phyloP scores from a whole-genome alignment of 805 yeast genomes.

The Saturnispora saitoi region DNA sequence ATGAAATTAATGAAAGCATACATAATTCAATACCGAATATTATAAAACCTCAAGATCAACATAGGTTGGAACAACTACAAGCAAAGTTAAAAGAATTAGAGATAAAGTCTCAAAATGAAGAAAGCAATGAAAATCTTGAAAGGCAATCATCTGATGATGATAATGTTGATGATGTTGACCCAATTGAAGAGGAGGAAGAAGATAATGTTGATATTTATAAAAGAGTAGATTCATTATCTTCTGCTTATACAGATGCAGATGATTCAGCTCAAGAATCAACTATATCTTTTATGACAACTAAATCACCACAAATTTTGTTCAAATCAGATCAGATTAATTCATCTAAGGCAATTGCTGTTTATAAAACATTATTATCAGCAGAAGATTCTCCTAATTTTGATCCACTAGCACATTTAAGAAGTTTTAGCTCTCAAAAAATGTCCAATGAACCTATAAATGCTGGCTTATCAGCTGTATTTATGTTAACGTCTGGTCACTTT shows the following conservation, averaged over 20 bases:
- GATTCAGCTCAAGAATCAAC: conserved; percentile 24
- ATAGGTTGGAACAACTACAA: background rate
- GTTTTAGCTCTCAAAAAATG: conserved; percentile 11
- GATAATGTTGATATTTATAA: conserved; percentile 5
- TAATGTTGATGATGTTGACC: background rate
- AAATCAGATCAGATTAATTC: conserved; percentile 38
- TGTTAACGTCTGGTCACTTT: conserved; percentile 98
- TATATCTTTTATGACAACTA: conserved; percentile 52
- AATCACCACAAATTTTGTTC: conserved; percentile 61
- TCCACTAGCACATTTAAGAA: conserved; percentile 43
- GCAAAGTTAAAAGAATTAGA: conserved; percentile 4
- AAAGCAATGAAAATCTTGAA: background rate
- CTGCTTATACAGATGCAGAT: background rate
- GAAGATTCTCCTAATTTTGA: conserved; percentile 27
- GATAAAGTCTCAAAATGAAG: background rate
- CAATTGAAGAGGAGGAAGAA: conserved; percentile 12
- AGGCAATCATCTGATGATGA: background rate
- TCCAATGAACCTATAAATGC: conserved; percentile 15
- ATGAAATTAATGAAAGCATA: conserved; percentile 6
- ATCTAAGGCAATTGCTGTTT: conserved; percentile 41
- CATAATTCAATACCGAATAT: background rate
- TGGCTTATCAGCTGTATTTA: conserved; percentile 64
- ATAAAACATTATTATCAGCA: conserved; percentile 50
- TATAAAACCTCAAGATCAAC: conserved; percentile 14
- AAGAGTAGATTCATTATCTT: background rate